phyloP scores from a whole-genome alignment of 352 stramenopile species.

The Pilasporangium apinafurcum region DNA sequence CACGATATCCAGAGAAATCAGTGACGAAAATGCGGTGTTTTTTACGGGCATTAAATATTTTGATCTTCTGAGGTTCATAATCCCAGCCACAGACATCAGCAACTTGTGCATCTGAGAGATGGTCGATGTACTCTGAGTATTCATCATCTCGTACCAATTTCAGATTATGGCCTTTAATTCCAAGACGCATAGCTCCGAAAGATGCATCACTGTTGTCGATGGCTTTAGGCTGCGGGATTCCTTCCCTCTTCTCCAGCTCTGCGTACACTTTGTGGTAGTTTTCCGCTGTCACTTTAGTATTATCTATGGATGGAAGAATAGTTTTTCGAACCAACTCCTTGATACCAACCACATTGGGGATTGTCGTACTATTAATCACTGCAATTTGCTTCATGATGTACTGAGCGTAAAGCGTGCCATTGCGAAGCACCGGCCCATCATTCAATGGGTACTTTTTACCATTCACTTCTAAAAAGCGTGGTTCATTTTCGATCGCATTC shows the following conservation, averaged over 20 bases:
- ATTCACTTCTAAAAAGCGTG: too few species aligned
- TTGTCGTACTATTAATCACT: too few species aligned
- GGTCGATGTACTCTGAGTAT: slow-evolving; percentile 5
- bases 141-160: slow-evolving; percentile 8
- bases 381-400: too few species aligned
- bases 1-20: slow-evolving; percentile 19
- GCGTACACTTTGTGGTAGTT: too few species aligned
- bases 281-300: slow-evolving; percentile 1
- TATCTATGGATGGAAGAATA: slow-evolving; percentile 6
- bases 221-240: slow-evolving; percentile 13
- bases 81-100: slow-evolving; percentile 8
- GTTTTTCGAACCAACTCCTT: slow-evolving; percentile 5
- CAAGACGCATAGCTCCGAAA: slow-evolving; percentile 24
- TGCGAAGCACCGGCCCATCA: slow-evolving; percentile 17
- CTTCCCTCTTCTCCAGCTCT: too few species aligned
- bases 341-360: too few species aligned
- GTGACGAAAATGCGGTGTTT: slow-evolving; percentile 15
- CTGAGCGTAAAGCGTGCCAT: slow-evolving; percentile 19
- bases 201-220: slow-evolving; percentile 25
- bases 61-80: too few species aligned
- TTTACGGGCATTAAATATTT: slow-evolving; percentile 2
- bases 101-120: slow-evolving; percentile 4
- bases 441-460: slow-evolving; percentile 24
- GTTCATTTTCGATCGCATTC: too few species aligned
- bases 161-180: slow-evolving; percentile 23